These are phyloP conservation scores for Mortierella sp. DNA, from an alignment of 371 early-diverging fungal genomes.

Conservation along the genomic window DNA sequence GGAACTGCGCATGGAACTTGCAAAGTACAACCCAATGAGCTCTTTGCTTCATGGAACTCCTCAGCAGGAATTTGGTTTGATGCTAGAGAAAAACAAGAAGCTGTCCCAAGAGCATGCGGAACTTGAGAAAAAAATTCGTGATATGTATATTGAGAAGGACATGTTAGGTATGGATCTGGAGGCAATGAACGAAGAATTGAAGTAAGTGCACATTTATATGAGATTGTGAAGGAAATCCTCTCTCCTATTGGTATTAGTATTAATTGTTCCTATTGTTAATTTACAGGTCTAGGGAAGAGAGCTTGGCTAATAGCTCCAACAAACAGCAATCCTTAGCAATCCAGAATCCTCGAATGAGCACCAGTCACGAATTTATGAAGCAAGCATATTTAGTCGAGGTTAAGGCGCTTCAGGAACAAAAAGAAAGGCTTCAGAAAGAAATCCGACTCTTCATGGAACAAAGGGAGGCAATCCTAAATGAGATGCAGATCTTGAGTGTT, in stretches of 20 bases:
- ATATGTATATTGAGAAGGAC: slow-evolving; percentile 36
- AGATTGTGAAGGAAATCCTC: not conserved
- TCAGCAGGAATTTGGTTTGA: slow-evolving; percentile 31
- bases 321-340: not conserved
- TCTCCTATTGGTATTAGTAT: too few relatives aligned
- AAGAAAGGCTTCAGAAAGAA: slow-evolving; percentile 44
- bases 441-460: slow-evolving; percentile 40
- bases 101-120: slow-evolving; percentile 20
- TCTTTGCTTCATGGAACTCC: slow-evolving; percentile 35
- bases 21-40: slow-evolving; percentile 33
- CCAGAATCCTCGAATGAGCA: slow-evolving; percentile 44
- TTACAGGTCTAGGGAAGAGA: not conserved
- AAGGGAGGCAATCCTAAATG: slow-evolving; percentile 60
- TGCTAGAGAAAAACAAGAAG: slow-evolving; percentile 20
- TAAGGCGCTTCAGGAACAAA: slow-evolving; percentile 52
- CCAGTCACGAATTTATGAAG: slow-evolving; percentile 55
- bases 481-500: slow-evolving; percentile 67
- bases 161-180: slow-evolving; percentile 42
- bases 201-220: slow-evolving; percentile 6
- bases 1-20: slow-evolving; percentile 38
- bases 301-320: not conserved
- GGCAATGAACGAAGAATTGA: slow-evolving; percentile 30
- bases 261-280: not conserved
- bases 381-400: slow-evolving; percentile 50
- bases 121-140: slow-evolving; percentile 20